Evolutionary conservation across 176 grass and related monocot genomes (phyloP).

Genomic region (Pontederia paniculata): DNA sequence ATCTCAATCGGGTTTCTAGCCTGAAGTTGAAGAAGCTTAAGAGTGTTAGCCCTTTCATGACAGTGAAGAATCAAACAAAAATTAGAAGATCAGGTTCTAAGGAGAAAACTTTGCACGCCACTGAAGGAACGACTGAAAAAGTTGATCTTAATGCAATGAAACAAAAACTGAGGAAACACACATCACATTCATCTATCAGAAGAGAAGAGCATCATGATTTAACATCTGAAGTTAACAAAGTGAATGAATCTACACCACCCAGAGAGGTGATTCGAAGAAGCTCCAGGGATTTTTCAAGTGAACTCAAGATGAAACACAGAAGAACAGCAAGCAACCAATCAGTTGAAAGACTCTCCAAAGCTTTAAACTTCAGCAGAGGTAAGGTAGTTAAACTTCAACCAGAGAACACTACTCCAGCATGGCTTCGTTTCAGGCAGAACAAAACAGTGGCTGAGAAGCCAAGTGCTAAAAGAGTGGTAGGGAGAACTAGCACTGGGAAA

Average conservation of each 20-base stretch:
- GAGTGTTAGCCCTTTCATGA: constrained; percentile 23
- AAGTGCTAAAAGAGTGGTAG: constrained; percentile 11
- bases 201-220: not conserved
- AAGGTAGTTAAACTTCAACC: constrained; percentile 32
- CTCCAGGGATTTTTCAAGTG: constrained; percentile 9
- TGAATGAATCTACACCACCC: not conserved
- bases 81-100: constrained; percentile 21
- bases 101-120: constrained; percentile 27
- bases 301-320: constrained; percentile 11
- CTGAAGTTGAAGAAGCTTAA: constrained; percentile 12
- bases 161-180: constrained; percentile 21
- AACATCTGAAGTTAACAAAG: not conserved
- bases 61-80: constrained; percentile 24
- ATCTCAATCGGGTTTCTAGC: constrained; percentile 24
- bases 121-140: constrained; percentile 29
- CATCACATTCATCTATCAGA: constrained; percentile 1
- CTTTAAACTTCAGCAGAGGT: constrained; percentile 37
- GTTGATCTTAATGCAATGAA: constrained; percentile 15
- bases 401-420: constrained; percentile 14
- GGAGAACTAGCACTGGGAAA: not conserved
- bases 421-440: constrained; percentile 31
- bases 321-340: constrained; percentile 4
- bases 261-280: not conserved
- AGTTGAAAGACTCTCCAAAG: not conserved
- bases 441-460: constrained; percentile 5